Conservation (phyloP, 2,329 filamentous ascomycete species). For the Diaporthe australafricana region DNA sequence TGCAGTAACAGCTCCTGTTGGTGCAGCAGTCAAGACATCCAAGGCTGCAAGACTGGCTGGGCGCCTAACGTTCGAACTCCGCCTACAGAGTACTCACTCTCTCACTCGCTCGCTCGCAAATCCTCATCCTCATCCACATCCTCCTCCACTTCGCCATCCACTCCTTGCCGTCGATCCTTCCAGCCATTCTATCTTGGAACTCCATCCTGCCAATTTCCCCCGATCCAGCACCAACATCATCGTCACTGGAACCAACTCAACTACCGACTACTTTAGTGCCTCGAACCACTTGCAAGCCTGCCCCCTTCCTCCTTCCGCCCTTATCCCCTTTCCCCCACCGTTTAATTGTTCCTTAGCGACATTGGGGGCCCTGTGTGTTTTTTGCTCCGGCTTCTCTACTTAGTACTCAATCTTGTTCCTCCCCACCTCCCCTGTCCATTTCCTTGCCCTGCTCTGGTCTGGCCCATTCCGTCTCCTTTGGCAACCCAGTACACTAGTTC, state of each 20-base stretch:
- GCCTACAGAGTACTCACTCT: too few relatives aligned
- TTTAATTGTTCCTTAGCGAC: slow-evolving; percentile 1
- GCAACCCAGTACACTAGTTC: not conserved
- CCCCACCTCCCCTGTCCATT: slow-evolving; percentile 14
- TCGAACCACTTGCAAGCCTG: slow-evolving; percentile 13
- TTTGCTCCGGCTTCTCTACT: not conserved
- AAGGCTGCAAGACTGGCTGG: not conserved
- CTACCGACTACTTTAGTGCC: slow-evolving; percentile 8
- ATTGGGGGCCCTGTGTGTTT: not conserved
- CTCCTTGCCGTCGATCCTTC: slow-evolving; percentile 24
- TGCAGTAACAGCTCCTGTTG: too few relatives aligned
- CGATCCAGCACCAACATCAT: slow-evolving; percentile 9
- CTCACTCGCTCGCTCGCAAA: not conserved
- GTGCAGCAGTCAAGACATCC: not conserved
- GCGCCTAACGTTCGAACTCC: not conserved
- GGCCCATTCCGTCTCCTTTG: not conserved
- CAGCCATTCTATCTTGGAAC: slow-evolving; percentile 11
- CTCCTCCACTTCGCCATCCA: not conserved
- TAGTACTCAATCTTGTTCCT: slow-evolving; percentile 13
- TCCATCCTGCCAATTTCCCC: slow-evolving; percentile 22
- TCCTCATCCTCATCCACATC: not conserved
- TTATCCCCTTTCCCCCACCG: not conserved
- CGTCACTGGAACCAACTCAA: not conserved
- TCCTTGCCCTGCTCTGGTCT: not conserved
- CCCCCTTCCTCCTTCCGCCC: not conserved